These are phyloP conservation scores for Candida krabiensis DNA, from an alignment of 805 yeast species.

Conservation along the genomic window DNA sequence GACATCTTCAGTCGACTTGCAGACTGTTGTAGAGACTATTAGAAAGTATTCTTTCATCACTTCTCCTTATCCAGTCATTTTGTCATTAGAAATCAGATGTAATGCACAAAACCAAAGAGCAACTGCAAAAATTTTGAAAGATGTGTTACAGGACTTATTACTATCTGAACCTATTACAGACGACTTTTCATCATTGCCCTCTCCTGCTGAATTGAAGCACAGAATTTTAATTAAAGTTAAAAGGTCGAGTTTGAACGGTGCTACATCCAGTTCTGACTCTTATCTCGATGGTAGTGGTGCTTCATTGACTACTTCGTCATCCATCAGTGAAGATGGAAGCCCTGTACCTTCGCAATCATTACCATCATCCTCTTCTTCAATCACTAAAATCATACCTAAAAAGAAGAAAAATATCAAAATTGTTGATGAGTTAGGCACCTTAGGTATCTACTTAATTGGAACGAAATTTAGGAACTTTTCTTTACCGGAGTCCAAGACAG, in stretches of 20 bases:
- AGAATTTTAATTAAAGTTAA: conserved; percentile 79
- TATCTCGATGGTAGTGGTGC: conserved; percentile 11
- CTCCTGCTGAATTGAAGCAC: conserved; percentile 72
- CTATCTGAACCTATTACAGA: conserved; percentile 39
- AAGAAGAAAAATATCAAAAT: conserved; percentile 26
- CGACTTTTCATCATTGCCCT: conserved; percentile 47
- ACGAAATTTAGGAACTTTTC: conserved; percentile 78
- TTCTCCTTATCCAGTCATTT: conserved; percentile 79
- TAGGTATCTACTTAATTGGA: conserved; percentile 77
- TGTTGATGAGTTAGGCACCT: conserved; percentile 46
- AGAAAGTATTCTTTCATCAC: conserved; percentile 86
- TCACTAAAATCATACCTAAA: conserved; percentile 24
- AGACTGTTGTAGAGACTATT: conserved; percentile 69
- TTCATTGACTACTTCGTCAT: conserved; percentile 33
- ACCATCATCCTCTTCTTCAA: conserved; percentile 13
- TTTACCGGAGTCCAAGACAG: conserved; percentile 78
- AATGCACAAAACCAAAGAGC: conserved; percentile 62
- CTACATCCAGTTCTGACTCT: conserved; percentile 6
- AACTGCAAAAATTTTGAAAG: conserved; percentile 52
- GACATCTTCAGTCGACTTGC: conserved; percentile 69
- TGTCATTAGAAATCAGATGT: conserved; percentile 87
- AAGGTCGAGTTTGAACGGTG: conserved; percentile 34
- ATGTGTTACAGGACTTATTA: conserved; percentile 59
- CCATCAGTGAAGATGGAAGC: conserved; percentile 28
- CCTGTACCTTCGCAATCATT: conserved; percentile 2